Evolutionary conservation across 768 basidiomycete genomes (phyloP).

Genomic region (Amanita pallidorosea): DNA sequence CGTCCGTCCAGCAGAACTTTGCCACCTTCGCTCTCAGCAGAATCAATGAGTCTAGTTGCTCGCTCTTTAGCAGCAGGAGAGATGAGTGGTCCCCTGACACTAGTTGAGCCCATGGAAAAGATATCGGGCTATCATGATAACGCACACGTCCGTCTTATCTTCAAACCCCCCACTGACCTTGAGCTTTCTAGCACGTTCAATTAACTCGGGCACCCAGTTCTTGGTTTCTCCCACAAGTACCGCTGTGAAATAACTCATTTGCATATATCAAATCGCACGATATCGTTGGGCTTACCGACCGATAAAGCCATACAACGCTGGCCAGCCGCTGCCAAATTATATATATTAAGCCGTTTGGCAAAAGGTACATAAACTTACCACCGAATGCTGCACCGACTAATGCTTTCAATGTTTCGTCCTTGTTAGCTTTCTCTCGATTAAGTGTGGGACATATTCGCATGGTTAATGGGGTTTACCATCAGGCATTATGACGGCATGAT

Average conservation of each 20-base stretch:
- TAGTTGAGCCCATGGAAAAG: constrained; percentile 3
- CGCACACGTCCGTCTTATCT: constrained; percentile 67
- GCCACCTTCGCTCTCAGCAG: constrained; percentile 73
- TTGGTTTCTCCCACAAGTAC: constrained; percentile 73
- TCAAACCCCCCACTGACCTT: constrained; percentile 91
- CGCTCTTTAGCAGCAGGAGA: constrained; percentile 76
- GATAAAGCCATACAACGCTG: constrained; percentile 97
- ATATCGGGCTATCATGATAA: constrained; percentile 1
- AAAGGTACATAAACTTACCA: constrained; percentile 27
- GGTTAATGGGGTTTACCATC: constrained; percentile 48
- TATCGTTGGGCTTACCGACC: constrained; percentile 50
- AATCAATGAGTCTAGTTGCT: constrained; percentile 64
- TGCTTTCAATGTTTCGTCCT: constrained; percentile 85
- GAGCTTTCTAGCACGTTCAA: constrained; percentile 70
- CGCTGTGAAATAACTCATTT: constrained; percentile 22
- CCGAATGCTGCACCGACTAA: constrained; percentile 92
- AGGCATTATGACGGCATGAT: constrained; percentile 88
- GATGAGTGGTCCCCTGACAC: constrained; percentile 60
- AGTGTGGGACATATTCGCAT: neutral
- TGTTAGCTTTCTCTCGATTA: constrained; percentile 54
- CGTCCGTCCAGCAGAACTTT: constrained; percentile 84
- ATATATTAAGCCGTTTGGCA: constrained; percentile 1
- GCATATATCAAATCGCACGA: neutral
- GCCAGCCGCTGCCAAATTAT: constrained; percentile 60
- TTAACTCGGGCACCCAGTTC: constrained; percentile 78